A percentile compares a stretch with the other conserved stretches of the same genome.
These are phyloP conservation scores for Lactarius deliciosus DNA, from an alignment of 768 basidiomycete genomes.

Conservation along the genomic window DNA sequence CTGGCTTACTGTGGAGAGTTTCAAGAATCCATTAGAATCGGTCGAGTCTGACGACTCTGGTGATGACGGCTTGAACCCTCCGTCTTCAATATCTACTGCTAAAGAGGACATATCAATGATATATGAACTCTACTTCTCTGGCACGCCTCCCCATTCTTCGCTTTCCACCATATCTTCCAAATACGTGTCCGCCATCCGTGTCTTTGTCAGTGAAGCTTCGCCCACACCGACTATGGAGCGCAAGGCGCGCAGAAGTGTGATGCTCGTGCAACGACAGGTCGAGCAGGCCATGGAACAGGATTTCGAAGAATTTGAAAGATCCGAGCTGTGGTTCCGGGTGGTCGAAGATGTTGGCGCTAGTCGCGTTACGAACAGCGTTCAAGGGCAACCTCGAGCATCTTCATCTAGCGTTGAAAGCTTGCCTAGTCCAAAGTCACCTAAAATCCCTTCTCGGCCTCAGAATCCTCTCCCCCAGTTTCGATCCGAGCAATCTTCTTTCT, in stretches of 20 bases:
- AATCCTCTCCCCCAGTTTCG: conserved; percentile 23
- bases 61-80: conserved; percentile 59
- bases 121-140: conserved; percentile 81
- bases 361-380: conserved; percentile 4
- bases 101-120: conserved; percentile 90
- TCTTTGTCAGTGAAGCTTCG: conserved; percentile 52
- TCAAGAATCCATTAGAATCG: conserved; percentile 93
- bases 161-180: conserved; percentile 66
- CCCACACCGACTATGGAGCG: conserved; percentile 46
- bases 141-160: conserved; percentile 53
- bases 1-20: conserved; percentile 96
- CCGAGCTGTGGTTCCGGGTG: conserved; percentile 92
- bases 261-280: conserved; percentile 81
- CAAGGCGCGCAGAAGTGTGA: conserved; percentile 72
- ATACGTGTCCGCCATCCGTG: conserved; percentile 66
- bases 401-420: conserved; percentile 20
- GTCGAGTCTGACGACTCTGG: conserved; percentile 58
- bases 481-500: conserved; percentile 29
- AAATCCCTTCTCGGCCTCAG: conserved; percentile 11
- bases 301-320: conserved; percentile 84
- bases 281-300: conserved; percentile 90
- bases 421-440: conserved; percentile 7
- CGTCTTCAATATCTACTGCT: conserved; percentile 54
- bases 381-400: neutral
- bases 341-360: conserved; percentile 61